A percentile compares a stretch with the other conserved stretches of the same genome.
Evolutionary conservation across 495 filamentous ascomycete genomes (phyloP).

Genomic region (Aspergillus homomorphus): DNA sequence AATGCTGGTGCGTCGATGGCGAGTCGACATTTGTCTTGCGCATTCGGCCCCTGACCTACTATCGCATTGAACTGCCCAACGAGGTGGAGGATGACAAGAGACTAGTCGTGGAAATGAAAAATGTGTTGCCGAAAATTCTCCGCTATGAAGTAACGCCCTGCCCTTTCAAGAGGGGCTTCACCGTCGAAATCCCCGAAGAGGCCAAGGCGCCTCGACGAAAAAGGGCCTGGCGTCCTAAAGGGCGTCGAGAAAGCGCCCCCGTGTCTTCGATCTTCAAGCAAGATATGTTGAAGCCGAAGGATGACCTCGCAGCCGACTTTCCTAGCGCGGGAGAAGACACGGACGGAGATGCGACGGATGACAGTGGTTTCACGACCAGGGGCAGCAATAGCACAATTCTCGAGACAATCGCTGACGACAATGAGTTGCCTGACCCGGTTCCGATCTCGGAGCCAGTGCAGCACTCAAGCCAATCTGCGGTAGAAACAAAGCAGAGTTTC

Average conservation of each 20-base stretch:
- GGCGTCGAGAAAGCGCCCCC: constrained; percentile 41
- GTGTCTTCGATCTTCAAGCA: constrained; percentile 10
- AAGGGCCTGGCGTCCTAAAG: constrained; percentile 67
- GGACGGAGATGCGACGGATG: constrained; percentile 40
- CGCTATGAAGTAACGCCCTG: constrained; percentile 85
- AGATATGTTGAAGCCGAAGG: constrained; percentile 12
- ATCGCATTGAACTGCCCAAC: constrained; percentile 80
- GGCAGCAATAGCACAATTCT: constrained; percentile 26
- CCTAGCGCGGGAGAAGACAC: constrained; percentile 38
- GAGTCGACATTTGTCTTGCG: constrained; percentile 78
- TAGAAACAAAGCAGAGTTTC: constrained; percentile 45
- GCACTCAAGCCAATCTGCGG: constrained; percentile 22
- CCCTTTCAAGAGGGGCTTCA: constrained; percentile 76
- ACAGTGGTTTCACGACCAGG: constrained; percentile 29
- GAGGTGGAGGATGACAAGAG: constrained; percentile 54
- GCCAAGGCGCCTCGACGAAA: constrained; percentile 63
- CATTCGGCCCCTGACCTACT: constrained; percentile 75
- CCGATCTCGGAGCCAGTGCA: constrained; percentile 22
- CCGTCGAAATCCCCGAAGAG: constrained; percentile 68
- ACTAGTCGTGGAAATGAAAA: constrained; percentile 62
- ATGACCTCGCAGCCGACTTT: constrained; percentile 24
- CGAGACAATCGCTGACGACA: constrained; percentile 27
- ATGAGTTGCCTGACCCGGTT: constrained; percentile 19
- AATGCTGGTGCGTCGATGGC: constrained; percentile 90
- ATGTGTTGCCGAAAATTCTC: constrained; percentile 64